Base-by-base conservation (phyloP, 2,329 filamentous ascomycete genomes). In the Teratosphaeria nubilosa region DNA sequence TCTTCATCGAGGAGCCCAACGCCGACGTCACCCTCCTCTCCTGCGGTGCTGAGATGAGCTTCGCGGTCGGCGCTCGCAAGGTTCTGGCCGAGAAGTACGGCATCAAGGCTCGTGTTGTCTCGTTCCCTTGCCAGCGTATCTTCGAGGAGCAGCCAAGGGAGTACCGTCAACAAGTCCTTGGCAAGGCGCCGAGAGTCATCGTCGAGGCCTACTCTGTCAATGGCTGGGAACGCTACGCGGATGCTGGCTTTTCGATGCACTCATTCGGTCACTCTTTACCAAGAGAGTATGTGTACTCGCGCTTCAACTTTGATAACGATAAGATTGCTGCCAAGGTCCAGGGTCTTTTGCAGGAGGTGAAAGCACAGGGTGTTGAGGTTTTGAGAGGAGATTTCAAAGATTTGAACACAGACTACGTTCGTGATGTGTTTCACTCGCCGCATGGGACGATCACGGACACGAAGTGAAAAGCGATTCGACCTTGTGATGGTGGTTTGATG, bases 181-280 rank as follows among this genome's bases (percentile, higher is more conserved):
- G 59, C 0, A 48, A 45, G n/a, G 57, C 57, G 2, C 67, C 66
- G 7, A 56, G 65, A 3, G 79, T 86, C 16, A 79, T 84, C 4
- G 80, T 86, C 51, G 84, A 86, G 69, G 80, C 82, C 0, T 85
- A 82, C 65, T 76, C 78, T 1, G 74, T 77, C 1, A 79, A 80
- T 59, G 80, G 81, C 0, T 85, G 82, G 82, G 82, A 84, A 70
- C 69, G 82, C 22, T 85, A 84, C 64, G 82, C 81, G 0, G 78
- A 83, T 66, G 82, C 81, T 0, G 80, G 78, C 1, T 75, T 75
- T 59, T 79, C 74, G 53, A 79, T 84, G 76, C 74, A 75, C 51
- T 72, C 73, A 0, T 85, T 84, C 62, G 82, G 81, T 0, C 80
- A 84, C 65, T 80, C 76, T 16, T 66, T 84, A 51, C 81, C 82